Evolutionary conservation across 2,329 filamentous ascomycete species (phyloP), one percentile per base, ranked within the genome.

Genomic region (Lachnellula occidentalis): DNA sequence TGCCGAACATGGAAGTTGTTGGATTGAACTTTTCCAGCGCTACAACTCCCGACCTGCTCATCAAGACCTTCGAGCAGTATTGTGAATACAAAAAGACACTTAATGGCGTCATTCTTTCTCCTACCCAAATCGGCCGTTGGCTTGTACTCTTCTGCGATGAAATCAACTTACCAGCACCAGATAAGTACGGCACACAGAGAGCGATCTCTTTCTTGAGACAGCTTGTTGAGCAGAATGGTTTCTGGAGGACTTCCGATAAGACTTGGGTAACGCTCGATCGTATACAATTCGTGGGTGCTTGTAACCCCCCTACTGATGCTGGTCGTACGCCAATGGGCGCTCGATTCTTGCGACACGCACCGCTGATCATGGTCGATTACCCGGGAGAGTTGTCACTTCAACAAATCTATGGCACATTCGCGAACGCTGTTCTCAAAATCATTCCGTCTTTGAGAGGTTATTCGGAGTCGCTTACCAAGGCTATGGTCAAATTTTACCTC

Each of bases 281-380:
- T 45, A 97, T 99, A 66, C 94, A 99, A 69, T 99, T 99, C 63
- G 95, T 99, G 51, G 94, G 94, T 64, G 94, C 94, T 66, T 99
- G 94, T 71, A 99, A 99, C 73, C 95, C 94, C 65, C 94, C 94
- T 0, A 97, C 94, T 0, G 95, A 99, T 73, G 92, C 92, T 63
- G 94, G 94, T 24, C 91, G 94, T 80, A 97, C 94, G 12, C 88
- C 94, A 0, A 86, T 99, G 77, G 94, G 90, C 43, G 85, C 90
- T 48, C 82, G 94, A 64, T 99, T 99, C 82, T 79, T 99, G 61
- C 85, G 95, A 56, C 95, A 99, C 71, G 91, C 94, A 15, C 94
- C 94, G n/a, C 82, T 99, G 52, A 88, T 99, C 73, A 99, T 99
- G 95, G 95, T 99, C 42, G 94, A 99, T 69, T 99, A 99, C 68